Conservation (phyloP, 805 yeast species). For the Zygotorulaspora florentina region DNA sequence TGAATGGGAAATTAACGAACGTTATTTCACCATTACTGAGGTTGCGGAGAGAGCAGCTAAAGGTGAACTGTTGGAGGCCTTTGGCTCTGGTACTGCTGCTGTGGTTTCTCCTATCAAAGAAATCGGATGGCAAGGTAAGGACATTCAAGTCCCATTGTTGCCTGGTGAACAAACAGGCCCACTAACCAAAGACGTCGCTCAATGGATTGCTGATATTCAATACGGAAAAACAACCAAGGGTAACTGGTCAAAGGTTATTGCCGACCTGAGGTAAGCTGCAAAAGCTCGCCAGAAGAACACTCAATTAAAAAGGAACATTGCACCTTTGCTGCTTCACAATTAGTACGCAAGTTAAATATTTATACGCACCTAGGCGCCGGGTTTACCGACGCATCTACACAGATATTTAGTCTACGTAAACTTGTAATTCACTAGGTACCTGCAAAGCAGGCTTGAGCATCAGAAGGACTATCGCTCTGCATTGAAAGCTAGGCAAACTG, state of each 20-base stretch:
- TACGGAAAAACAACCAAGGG: constrained; percentile 76
- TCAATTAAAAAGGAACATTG: too few relatives aligned
- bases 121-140: constrained; percentile 73
- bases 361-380: too few relatives aligned
- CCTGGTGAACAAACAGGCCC: constrained; percentile 77
- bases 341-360: too few relatives aligned
- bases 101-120: constrained; percentile 89
- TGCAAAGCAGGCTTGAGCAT: too few relatives aligned
- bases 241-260: constrained; percentile 43
- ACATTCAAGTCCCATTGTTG: constrained; percentile 72
- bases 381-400: too few relatives aligned
- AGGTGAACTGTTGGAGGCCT: constrained; percentile 89
- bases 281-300: neutral
- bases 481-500: too few relatives aligned
- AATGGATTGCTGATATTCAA: constrained; percentile 87
- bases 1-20: constrained; percentile 82
- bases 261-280: constrained; percentile 23
- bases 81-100: constrained; percentile 98
- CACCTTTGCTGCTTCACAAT: too few relatives aligned
- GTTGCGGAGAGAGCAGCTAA: constrained; percentile 69
- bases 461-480: too few relatives aligned
- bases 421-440: too few relatives aligned
- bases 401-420: too few relatives aligned
- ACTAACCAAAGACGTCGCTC: constrained; percentile 69
- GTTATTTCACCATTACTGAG: constrained; percentile 77